Evolutionary conservation across 2,329 filamentous ascomycete genomes (phyloP).

Genomic region (Trichoderma citrinoviride): DNA sequence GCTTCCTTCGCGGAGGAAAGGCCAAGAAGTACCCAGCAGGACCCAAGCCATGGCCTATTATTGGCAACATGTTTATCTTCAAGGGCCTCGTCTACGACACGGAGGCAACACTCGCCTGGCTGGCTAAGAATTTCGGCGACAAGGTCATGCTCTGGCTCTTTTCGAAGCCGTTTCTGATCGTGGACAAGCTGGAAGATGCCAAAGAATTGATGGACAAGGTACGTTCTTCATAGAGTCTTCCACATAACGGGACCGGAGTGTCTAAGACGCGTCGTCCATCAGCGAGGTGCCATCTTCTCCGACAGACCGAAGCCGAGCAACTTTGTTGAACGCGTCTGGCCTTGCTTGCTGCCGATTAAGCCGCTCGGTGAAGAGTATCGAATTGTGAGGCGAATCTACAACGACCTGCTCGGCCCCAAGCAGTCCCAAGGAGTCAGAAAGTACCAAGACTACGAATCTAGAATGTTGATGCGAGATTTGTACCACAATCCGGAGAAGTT

Average conservation of each 20-base stretch:
- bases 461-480: constrained; percentile 11
- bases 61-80: constrained; percentile 10
- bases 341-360: background rate
- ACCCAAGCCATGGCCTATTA: constrained; percentile 10
- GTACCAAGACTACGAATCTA: constrained; percentile 15
- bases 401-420: background rate
- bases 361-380: background rate
- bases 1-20: background rate
- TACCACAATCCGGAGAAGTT: background rate
- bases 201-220: constrained; percentile 14
- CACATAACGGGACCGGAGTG: background rate
- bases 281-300: constrained; percentile 7
- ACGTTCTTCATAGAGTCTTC: too few relatives aligned
- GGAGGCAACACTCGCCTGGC: background rate
- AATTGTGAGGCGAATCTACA: background rate
- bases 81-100: background rate
- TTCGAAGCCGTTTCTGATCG: background rate
- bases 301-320: background rate
- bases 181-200: constrained; percentile 1
- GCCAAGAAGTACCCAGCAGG: background rate
- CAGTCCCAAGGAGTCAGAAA: background rate
- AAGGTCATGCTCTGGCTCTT: constrained; percentile 7
- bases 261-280: background rate
- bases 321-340: background rate
- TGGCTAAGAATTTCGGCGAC: background rate